Evolutionary conservation across 2,329 filamentous ascomycete genomes (phyloP), one percentile per base, ranked within the genome.

Genomic region (Coniochaeta ligniaria): DNA sequence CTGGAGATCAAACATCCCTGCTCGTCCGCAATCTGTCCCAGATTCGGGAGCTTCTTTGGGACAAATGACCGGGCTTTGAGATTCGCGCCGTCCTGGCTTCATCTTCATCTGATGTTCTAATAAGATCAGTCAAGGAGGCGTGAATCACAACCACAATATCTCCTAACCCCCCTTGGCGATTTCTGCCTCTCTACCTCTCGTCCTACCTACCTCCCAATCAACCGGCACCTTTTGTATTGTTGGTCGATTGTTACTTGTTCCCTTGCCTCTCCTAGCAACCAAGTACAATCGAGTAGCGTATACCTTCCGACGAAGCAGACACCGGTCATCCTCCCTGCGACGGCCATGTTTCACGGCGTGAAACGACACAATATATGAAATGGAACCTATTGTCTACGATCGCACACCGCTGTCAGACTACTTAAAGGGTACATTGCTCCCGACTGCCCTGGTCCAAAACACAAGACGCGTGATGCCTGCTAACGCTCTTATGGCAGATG

Each of bases 351-450:
- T 31, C 56, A 45, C 56, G 56, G 22, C 35, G 35, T 45, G 38
- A n/a, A 58, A 58, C 56, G 22, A 43, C 5, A 41, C 36, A 31
- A 31, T 31, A 9, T 45, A 58, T 45, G 38, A 35, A 41, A 95
- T 97, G 93, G 93, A 96, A 83, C 86, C 90, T 70, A 82, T 96
- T 69, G 86, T 96, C 68, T 90, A 90, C 76, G 86, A 95, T 77
- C 87, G 92, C 77, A 90, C 91, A 73, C 93, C 93, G 68, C 82
- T 97, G 76, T 92, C 92, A 72, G 87, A 90, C 70, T 95, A 95
- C 78, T 86, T 97, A 68, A 88, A 93, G 85, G 92, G 93, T 95
- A 76, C 70, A 17, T 5, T 26, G 3, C 47, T 28, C 47, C 22
- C 24, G 6, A 31, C 80, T 75, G 43, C 54, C 55, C 58, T 58